These are phyloP conservation scores for Wickerhamomyces sp. DNA, from an alignment of 1,139 yeast species.

Conservation along the genomic window DNA sequence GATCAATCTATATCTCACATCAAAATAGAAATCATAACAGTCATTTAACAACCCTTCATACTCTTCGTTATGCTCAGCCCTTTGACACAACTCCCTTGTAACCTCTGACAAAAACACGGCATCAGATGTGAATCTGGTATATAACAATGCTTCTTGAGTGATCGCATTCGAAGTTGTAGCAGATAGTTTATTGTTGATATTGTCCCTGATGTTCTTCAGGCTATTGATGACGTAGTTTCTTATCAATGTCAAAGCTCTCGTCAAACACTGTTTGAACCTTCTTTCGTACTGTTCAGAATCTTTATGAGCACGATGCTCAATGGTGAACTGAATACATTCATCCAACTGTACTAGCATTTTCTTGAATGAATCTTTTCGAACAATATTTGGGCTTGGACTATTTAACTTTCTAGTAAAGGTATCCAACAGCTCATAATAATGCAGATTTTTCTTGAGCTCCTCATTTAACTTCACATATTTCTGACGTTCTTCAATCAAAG, in stretches of 20 bases:
- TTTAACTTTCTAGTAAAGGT: conserved; percentile 64
- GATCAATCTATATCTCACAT: conserved; percentile 45
- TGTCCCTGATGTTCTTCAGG: conserved; percentile 43
- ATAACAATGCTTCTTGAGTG: conserved; percentile 51
- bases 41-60: conserved; percentile 66
- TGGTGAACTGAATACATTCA: conserved; percentile 46
- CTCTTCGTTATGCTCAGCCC: conserved; percentile 49
- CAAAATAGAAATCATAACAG: conserved; percentile 58
- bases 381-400: conserved; percentile 63
- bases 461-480: conserved; percentile 40
- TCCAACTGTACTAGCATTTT: conserved; percentile 56
- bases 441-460: conserved; percentile 49
- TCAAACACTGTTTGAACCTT: conserved; percentile 79
- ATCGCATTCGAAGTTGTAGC: conserved; percentile 29
- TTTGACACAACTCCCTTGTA: conserved; percentile 42
- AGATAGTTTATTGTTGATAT: conserved; percentile 32
- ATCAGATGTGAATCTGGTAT: conserved; percentile 54
- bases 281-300: conserved; percentile 69
- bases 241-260: conserved; percentile 73
- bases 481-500: conserved; percentile 47
- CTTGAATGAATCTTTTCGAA: conserved; percentile 50
- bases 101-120: conserved; percentile 40
- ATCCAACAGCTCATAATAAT: conserved; percentile 66
- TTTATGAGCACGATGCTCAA: conserved; percentile 47
- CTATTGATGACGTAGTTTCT: conserved; percentile 59